A percentile compares a stretch with the other conserved stretches of the same genome.
Conservation (phyloP, 176 grass and related monocot genomes). For the Avena sativa region DNA sequence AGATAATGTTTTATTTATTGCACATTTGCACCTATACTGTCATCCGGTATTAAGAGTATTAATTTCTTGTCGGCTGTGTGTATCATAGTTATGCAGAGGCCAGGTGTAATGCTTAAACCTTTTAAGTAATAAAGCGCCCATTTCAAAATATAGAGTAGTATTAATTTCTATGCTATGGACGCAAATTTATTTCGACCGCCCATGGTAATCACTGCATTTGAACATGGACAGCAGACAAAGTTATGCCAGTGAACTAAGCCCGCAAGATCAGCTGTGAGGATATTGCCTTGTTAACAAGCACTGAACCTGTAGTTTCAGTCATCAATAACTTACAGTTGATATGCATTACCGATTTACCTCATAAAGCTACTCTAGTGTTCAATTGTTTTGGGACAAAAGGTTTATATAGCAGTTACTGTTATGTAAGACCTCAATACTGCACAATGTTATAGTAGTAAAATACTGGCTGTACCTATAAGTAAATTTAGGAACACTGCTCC, state of each 20-base stretch:
- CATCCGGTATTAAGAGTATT: slow-evolving; percentile 6
- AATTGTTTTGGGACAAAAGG: not conserved
- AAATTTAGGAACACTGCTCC: slow-evolving; percentile 87
- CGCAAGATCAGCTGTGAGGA: slow-evolving; percentile 2
- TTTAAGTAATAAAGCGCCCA: no score
- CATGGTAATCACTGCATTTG: not conserved
- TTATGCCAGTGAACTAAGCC: slow-evolving; percentile 9
- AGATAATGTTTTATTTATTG: not conserved
- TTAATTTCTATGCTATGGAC: not conserved
- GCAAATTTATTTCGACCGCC: not conserved
- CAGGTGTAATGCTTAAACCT: no score
- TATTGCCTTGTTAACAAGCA: slow-evolving; percentile 2
- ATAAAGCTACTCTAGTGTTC: not conserved
- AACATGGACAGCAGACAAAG: not conserved
- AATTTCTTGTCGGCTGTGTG: not conserved
- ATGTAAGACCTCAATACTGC: slow-evolving; percentile 15
- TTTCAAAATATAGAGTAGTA: not conserved
- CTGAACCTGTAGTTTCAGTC: not conserved
- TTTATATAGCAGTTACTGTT: slow-evolving; percentile 1
- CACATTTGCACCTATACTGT: not conserved
- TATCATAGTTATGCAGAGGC: no score
- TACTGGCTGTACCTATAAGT: slow-evolving; percentile 55
- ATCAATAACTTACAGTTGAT: not conserved
- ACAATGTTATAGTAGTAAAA: slow-evolving; percentile 35
- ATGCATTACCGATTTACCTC: not conserved